phyloP scores from a whole-genome alignment of 129 eudicot species.

The Centaurea solstitialis region DNA sequence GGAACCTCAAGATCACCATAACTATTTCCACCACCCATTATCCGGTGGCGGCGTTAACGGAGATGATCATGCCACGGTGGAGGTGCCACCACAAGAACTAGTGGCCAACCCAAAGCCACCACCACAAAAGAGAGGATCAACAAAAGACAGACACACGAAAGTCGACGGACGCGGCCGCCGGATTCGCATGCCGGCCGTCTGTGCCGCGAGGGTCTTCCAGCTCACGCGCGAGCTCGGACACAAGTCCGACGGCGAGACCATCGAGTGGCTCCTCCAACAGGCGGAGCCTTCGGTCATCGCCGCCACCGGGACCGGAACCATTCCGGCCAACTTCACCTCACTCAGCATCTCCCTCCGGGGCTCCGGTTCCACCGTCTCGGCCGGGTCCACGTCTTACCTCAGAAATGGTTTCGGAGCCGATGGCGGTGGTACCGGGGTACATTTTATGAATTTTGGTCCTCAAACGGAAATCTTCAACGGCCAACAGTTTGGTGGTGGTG shows the following conservation, averaged over 20 bases:
- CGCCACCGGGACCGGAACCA: constrained; percentile 27
- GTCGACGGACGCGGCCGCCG: constrained; percentile 30
- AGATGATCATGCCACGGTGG: not conserved
- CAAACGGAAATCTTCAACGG: constrained; percentile 11
- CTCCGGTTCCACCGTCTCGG: constrained; percentile 17
- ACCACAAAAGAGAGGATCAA: constrained; percentile 5
- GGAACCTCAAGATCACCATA: constrained; percentile 18
- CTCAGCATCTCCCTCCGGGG: constrained; percentile 17
- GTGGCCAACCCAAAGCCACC: not conserved
- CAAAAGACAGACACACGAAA: constrained; percentile 14
- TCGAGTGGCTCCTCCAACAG: constrained; percentile 28
- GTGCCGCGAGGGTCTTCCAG: constrained; percentile 32
- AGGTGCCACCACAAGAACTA: not conserved
- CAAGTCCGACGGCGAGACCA: constrained; percentile 27
- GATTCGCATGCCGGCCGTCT: constrained; percentile 22
- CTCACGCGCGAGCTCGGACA: constrained; percentile 28
- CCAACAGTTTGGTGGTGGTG: constrained; percentile 16
- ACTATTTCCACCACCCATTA: not conserved
- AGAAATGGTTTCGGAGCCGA: constrained; percentile 13
- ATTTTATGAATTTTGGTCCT: constrained; percentile 21
- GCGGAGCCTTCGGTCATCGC: constrained; percentile 32
- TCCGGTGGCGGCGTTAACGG: not conserved
- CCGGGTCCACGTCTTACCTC: constrained; percentile 10
- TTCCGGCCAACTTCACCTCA: constrained; percentile 28
- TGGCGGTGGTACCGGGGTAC: not conserved